Conservation (phyloP, 2,329 filamentous ascomycete species). For the Aspergillus sp. region DNA sequence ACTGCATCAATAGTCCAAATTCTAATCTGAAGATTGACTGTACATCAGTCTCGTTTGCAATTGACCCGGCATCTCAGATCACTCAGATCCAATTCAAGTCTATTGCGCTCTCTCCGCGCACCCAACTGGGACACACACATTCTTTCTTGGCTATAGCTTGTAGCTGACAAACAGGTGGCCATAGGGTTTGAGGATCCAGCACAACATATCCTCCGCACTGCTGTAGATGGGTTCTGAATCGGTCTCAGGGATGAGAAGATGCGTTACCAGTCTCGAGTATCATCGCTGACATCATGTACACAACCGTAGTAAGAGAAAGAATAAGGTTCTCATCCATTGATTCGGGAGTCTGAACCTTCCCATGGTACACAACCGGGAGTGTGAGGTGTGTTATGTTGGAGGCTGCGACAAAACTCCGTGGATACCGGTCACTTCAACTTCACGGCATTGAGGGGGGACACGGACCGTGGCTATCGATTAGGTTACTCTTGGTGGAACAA, state of each 20-base stretch:
- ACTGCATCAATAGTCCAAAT: slow-evolving; percentile 14
- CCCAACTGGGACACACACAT: neutral
- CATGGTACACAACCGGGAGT: slow-evolving; percentile 11
- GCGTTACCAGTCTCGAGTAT: slow-evolving; percentile 3
- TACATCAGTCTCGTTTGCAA: slow-evolving; percentile 12
- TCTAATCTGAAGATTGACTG: slow-evolving; percentile 11
- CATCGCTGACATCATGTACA: slow-evolving; percentile 19
- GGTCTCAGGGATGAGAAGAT: neutral
- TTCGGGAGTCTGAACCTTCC: neutral
- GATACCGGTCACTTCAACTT: slow-evolving; percentile 6
- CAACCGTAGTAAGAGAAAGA: neutral
- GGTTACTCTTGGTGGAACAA: slow-evolving; percentile 22
- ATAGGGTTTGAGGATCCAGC: neutral
- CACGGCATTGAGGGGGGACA: slow-evolving; percentile 1
- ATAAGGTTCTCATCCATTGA: slow-evolving; percentile 1
- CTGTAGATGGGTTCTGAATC: slow-evolving; percentile 9
- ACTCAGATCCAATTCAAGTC: neutral
- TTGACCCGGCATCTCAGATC: neutral
- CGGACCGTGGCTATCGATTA: slow-evolving; percentile 18
- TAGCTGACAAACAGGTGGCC: neutral
- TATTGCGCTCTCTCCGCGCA: neutral
- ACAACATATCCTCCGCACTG: neutral
- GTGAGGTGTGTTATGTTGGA: neutral
- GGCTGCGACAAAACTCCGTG: slow-evolving; percentile 2
- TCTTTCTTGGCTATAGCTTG: neutral